Conservation (phyloP, 441 rosid species). For the Brassica balearica region DNA sequence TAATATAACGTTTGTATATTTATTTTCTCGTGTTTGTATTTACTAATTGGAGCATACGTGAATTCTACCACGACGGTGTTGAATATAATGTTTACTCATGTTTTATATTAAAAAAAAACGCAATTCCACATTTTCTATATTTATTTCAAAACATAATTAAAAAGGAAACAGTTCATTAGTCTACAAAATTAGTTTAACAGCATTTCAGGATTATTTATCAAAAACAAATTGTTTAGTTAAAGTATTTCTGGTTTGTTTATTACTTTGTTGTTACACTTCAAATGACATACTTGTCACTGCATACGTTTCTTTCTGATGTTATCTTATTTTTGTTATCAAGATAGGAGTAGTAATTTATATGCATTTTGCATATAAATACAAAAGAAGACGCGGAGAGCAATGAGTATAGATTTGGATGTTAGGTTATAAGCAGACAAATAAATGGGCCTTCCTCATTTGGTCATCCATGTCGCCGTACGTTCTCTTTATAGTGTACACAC, state of each 20-base stretch:
- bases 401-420: constrained; percentile 36
- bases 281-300: background rate
- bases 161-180: background rate
- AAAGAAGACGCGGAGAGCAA: constrained; percentile 22
- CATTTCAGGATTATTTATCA: background rate
- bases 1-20: background rate
- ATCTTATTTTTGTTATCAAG: background rate
- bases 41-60: background rate
- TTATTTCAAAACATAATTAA: background rate
- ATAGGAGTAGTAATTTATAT: background rate
- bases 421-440: constrained; percentile 38
- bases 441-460: constrained; percentile 41
- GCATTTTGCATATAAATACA: constrained; percentile 15
- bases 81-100: background rate
- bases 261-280: background rate
- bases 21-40: background rate
- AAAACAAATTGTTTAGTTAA: background rate
- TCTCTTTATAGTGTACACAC: constrained; percentile 33
- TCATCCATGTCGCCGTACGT: constrained; percentile 41
- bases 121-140: background rate
- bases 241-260: background rate
- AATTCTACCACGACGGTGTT: background rate
- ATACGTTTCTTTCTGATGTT: background rate
- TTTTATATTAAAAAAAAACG: background rate
- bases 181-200: background rate